Evolutionary conservation across 495 filamentous ascomycete species (phyloP).

Genomic region (Penicillium dipodomyicola): DNA sequence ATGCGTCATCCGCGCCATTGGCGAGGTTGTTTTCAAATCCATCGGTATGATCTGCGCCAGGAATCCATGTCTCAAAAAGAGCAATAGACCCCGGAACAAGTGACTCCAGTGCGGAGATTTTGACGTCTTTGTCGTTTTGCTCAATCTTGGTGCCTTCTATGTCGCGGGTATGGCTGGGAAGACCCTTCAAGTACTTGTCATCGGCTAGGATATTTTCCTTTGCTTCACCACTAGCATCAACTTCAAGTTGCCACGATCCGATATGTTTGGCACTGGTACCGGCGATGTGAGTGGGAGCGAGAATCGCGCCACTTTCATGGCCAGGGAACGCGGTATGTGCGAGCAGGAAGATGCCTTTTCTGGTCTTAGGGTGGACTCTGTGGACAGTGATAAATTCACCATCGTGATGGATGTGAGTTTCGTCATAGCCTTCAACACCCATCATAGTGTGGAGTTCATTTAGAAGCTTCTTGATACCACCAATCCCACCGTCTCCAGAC

Average conservation of each 20-base stretch:
- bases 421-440: conserved; percentile 89
- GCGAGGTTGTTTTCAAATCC: conserved; percentile 83
- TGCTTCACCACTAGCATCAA: conserved; percentile 65
- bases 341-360: conserved; percentile 91
- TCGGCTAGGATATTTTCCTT: conserved; percentile 64
- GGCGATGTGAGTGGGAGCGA: conserved; percentile 71
- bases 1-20: conserved; percentile 75
- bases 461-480: conserved; percentile 81
- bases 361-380: conserved; percentile 81
- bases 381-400: conserved; percentile 95
- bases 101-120: conserved; percentile 72
- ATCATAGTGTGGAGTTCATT: conserved; percentile 92
- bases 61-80: conserved; percentile 93
- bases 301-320: conserved; percentile 71
- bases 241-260: conserved; percentile 86
- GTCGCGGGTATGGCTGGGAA: conserved; percentile 75
- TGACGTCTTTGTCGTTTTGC: conserved; percentile 63
- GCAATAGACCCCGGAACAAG: conserved; percentile 94
- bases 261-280: conserved; percentile 74
- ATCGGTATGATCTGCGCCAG: conserved; percentile 70
- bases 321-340: conserved; percentile 94
- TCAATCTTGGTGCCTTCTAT: conserved; percentile 70
- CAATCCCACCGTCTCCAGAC: conserved; percentile 74
- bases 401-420: conserved; percentile 96
- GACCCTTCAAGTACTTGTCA: conserved; percentile 66